These are phyloP conservation scores for Tetragonia tetragonoides DNA, from an alignment of 148 eudicot genomes.

Conservation along the genomic window DNA sequence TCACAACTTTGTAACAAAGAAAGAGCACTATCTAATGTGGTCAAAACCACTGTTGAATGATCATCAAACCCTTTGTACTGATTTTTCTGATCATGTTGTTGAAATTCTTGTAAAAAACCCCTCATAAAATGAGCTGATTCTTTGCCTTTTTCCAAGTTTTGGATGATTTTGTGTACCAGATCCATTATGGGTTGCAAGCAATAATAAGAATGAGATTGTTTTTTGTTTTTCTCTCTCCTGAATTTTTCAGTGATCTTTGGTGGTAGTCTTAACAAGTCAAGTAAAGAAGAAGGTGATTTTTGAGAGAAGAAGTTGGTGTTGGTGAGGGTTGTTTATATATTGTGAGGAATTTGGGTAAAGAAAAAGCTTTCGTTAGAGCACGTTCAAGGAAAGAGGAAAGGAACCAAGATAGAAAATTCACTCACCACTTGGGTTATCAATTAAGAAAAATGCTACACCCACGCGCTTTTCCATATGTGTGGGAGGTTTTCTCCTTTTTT, in stretches of 20 bases:
- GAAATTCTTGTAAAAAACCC: neutral
- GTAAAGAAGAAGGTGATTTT: neutral
- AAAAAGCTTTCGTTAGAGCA: neutral
- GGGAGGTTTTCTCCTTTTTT: neutral
- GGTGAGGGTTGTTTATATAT: too few species aligned
- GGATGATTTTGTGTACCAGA: slow-evolving; percentile 3
- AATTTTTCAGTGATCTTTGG: too few species aligned
- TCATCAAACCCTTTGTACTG: neutral
- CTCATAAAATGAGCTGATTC: slow-evolving; percentile 19
- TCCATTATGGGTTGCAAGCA: neutral
- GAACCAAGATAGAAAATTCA: slow-evolving; percentile 15
- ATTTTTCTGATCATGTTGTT: neutral
- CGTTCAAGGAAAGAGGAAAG: slow-evolving; percentile 9
- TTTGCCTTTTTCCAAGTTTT: slow-evolving; percentile 14
- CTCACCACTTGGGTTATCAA: neutral
- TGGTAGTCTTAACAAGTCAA: neutral
- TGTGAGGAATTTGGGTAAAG: too few species aligned
- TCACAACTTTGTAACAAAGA: slow-evolving; percentile 8
- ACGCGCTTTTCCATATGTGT: neutral
- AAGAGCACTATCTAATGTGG: slow-evolving; percentile 13
- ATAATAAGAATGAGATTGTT: neutral
- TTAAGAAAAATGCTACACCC: neutral
- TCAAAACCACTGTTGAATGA: slow-evolving; percentile 14
- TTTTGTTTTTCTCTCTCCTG: neutral
- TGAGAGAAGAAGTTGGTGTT: too few species aligned